These are phyloP conservation scores for Solanum sejunctum DNA, from an alignment of 257 asterid genomes.

Conservation along the genomic window DNA sequence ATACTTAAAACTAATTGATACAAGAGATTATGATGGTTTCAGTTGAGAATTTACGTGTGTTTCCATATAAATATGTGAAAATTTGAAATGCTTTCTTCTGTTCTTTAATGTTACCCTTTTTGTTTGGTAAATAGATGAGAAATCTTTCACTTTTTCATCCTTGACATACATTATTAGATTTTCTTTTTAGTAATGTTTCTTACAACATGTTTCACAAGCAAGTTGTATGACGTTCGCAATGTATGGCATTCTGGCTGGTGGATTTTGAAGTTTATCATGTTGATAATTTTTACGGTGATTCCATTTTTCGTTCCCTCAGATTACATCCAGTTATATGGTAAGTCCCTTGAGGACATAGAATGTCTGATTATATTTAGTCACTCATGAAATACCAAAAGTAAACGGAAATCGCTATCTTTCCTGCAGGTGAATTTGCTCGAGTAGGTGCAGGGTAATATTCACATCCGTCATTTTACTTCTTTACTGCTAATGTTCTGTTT, in stretches of 20 bases:
- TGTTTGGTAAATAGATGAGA: background rate
- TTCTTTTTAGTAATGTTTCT: conserved; percentile 70
- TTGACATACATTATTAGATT: conserved; percentile 43
- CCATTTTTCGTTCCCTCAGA: conserved; percentile 75
- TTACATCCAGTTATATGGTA: conserved; percentile 72
- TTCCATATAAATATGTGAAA: background rate
- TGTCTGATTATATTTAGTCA: background rate
- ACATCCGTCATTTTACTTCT: background rate
- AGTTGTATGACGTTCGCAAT: conserved; percentile 35
- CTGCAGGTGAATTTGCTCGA: conserved; percentile 82
- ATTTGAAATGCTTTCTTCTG: background rate
- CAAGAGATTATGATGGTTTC: too few relatives aligned
- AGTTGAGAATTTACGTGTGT: background rate
- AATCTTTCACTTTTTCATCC: conserved; percentile 3
- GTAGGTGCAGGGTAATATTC: conserved; percentile 91
- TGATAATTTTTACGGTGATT: conserved; percentile 36
- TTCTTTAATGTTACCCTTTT: background rate
- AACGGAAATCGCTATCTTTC: background rate
- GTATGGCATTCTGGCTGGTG: conserved; percentile 91
- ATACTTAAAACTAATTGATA: too few relatives aligned
- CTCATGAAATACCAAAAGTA: background rate
- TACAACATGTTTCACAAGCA: conserved; percentile 47
- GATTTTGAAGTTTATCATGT: conserved; percentile 39
- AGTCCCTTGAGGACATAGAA: background rate
- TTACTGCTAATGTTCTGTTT: background rate